Base-by-base conservation (phyloP, 2,329 filamentous ascomycete genomes). In the Scedosporium aurantiacum region DNA sequence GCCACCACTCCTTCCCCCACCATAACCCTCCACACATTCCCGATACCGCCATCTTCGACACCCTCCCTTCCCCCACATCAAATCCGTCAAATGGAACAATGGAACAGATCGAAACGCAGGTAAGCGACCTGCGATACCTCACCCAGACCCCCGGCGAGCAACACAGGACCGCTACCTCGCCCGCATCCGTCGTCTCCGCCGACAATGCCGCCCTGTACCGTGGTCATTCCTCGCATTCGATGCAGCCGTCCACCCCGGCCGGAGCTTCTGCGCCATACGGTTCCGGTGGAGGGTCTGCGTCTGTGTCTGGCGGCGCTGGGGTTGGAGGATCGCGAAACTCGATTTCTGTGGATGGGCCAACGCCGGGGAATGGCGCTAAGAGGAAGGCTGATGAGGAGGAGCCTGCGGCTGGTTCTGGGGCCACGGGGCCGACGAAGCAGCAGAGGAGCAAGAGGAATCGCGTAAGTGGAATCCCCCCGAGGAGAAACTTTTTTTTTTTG, bases 391-490 rank as follows among this genome's bases (percentile, higher is more conserved):
- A 63, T n/a, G 63, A 75, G 70, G 73, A 60, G 21, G 27, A 57
- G 27, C 21, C 72, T 16, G 69, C 75, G 54, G 3, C 72, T 16
- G 69, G 75, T 8, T 76, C 77, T 43, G 78, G 79, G 45, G 76
- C 72, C 0, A 66, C 66, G 14, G 65, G 64, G 18, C 63, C 65
- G 14, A 67, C 70, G 18, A 82, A 79, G 70, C 79, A 81, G 72
- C 82, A 82, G 70, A 73, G 82, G 66, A 84, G 80, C 70, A 85
- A 85, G 69, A 78, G 82, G 63, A 85, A 85, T 65, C 73, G 82
- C 69, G 80, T 82, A 66, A 73, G 78, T 78, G 55, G 57, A 50
- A 45, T 27, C 58, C 47, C 27, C 7, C 23, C 57, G n/a, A n/a
- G 23, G 32, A 40, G 21, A 5, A 21, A 52, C 12, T 16, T 21